phyloP scores from a whole-genome alignment of 805 yeast genomes.

The Spathaspora hagerdaliae region DNA sequence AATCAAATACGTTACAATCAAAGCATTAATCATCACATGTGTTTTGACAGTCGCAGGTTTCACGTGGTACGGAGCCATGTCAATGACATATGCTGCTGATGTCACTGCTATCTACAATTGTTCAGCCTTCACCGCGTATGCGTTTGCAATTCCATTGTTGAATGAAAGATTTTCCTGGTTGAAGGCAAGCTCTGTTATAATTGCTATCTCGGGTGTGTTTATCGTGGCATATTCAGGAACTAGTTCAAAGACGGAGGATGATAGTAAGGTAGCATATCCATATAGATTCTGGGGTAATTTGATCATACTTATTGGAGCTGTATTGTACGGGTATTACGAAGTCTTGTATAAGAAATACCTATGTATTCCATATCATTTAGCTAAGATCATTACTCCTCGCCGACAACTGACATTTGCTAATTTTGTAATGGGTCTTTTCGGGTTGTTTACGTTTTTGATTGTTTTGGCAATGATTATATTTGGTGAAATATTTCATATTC shows the following conservation, averaged over 20 bases:
- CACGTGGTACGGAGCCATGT: conserved; percentile 85
- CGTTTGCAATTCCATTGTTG: conserved; percentile 74
- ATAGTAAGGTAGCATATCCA: conserved; percentile 38
- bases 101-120: conserved; percentile 90
- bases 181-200: conserved; percentile 62
- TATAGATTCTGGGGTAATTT: conserved; percentile 65
- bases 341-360: conserved; percentile 72
- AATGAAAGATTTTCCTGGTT: conserved; percentile 60
- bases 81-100: conserved; percentile 75
- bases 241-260: conserved; percentile 15
- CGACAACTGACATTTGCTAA: conserved; percentile 81
- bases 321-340: conserved; percentile 78
- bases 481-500: conserved; percentile 52
- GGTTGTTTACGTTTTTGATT: conserved; percentile 43
- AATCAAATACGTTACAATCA: conserved; percentile 41
- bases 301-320: conserved; percentile 68
- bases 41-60: conserved; percentile 72
- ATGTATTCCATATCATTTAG: conserved; percentile 64
- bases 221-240: conserved; percentile 68
- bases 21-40: conserved; percentile 44
- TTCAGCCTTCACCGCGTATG: conserved; percentile 83
- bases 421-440: conserved; percentile 66
- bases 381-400: conserved; percentile 43
- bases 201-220: conserved; percentile 73
- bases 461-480: conserved; percentile 36